Evolutionary conservation across 75 land plant genomes (phyloP).

Genomic region (Ceratopteris richardii): DNA sequence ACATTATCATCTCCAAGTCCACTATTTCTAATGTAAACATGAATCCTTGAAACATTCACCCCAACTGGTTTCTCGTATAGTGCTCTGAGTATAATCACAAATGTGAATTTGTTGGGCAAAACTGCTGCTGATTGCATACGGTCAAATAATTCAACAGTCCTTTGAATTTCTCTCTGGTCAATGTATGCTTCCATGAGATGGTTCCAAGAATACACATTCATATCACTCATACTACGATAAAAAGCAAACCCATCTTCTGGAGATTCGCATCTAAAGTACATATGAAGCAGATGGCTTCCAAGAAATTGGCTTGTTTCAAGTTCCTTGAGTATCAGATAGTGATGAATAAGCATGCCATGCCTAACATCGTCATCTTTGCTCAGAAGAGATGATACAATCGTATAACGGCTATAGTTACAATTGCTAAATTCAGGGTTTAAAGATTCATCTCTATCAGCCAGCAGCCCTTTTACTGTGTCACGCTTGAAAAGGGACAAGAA

Average conservation of each 20-base stretch:
- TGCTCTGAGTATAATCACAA: conserved; percentile 27
- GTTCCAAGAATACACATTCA: conserved; percentile 36
- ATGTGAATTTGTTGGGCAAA: conserved; percentile 40
- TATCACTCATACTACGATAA: conserved; percentile 31
- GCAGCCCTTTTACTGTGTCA: no score
- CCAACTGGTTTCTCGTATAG: conserved; percentile 16
- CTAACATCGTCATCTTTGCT: not conserved
- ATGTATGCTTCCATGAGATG: conserved; percentile 26
- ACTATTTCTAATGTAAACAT: conserved; percentile 24
- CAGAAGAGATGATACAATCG: not conserved
- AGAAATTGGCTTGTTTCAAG: conserved; percentile 13
- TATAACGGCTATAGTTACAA: no score
- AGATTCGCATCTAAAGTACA: conserved; percentile 20
- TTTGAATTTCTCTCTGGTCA: not conserved
- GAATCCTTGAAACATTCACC: conserved; percentile 19
- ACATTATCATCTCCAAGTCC: conserved; percentile 33
- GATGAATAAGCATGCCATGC: conserved; percentile 13
- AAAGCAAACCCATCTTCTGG: conserved; percentile 12
- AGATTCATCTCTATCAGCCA: no score
- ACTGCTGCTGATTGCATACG: conserved; percentile 36
- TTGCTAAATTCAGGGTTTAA: no score
- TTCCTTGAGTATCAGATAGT: conserved; percentile 24
- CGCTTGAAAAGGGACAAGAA: no score
- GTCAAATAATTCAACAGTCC: conserved; percentile 23
- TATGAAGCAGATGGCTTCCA: conserved; percentile 30